These are phyloP conservation scores for Cladosporium halotolerans DNA, from an alignment of 2,329 filamentous ascomycete species.

Conservation along the genomic window DNA sequence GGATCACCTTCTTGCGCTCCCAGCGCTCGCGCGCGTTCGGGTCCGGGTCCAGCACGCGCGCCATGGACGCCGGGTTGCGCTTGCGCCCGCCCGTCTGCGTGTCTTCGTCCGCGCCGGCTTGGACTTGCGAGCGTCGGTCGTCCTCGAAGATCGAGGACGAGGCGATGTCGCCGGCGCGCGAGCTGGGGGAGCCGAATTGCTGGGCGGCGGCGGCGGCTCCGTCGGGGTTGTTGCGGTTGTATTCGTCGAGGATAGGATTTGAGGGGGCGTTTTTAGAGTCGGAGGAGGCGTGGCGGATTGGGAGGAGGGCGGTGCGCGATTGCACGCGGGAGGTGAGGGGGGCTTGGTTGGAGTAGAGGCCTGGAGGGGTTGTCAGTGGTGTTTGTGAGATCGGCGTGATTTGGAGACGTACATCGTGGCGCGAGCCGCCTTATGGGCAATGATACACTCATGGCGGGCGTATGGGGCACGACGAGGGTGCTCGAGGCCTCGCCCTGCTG, in stretches of 20 bases:
- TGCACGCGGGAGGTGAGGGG: slow-evolving; percentile 12
- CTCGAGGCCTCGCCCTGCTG: background rate
- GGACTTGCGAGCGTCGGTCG: slow-evolving; percentile 24
- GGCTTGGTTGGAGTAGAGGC: slow-evolving; percentile 16
- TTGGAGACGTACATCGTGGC: slow-evolving; percentile 48
- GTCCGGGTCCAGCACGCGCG: slow-evolving; percentile 65
- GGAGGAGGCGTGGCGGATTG: slow-evolving; percentile 17
- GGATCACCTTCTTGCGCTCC: slow-evolving; percentile 78
- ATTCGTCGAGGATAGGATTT: slow-evolving; percentile 60
- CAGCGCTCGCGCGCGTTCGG: slow-evolving; percentile 65
- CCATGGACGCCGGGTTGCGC: slow-evolving; percentile 50
- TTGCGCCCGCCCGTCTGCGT: slow-evolving; percentile 13
- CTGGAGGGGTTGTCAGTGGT: slow-evolving; percentile 11
- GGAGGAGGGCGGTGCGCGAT: slow-evolving; percentile 1
- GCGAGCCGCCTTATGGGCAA: slow-evolving; percentile 57
- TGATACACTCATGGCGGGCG: slow-evolving; percentile 55
- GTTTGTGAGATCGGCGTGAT: background rate
- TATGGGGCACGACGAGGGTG: background rate
- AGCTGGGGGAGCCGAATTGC: background rate
- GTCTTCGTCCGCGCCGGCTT: slow-evolving; percentile 19
- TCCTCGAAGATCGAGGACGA: slow-evolving; percentile 49
- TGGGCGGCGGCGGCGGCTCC: slow-evolving; percentile 10
- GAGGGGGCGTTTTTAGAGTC: slow-evolving; percentile 4
- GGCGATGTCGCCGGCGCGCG: slow-evolving; percentile 39
- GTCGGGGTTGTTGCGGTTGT: slow-evolving; percentile 30